These are phyloP conservation scores for Peronosclerospora sorghi DNA, from an alignment of 352 stramenopile species.

Conservation along the genomic window DNA sequence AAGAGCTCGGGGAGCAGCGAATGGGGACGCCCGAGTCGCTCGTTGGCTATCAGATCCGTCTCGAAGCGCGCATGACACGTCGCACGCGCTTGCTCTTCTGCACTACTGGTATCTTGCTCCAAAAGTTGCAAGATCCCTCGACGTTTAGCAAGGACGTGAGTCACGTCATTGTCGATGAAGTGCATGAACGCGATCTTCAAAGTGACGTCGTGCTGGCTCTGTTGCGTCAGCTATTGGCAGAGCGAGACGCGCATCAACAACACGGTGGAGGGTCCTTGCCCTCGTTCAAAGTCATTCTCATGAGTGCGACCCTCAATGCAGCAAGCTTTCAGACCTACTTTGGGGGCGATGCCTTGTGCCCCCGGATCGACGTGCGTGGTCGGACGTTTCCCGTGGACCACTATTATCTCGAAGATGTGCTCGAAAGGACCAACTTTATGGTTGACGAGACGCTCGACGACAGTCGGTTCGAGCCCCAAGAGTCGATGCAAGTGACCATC, in stretches of 20 bases:
- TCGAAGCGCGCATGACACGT: conserved; percentile 80
- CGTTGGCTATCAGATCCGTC: conserved; percentile 88
- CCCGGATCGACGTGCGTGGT: conserved; percentile 86
- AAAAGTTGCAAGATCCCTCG: conserved; percentile 78
- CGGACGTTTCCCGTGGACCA: conserved; percentile 94
- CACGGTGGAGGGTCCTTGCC: conserved; percentile 23
- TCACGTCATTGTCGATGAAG: conserved; percentile 97
- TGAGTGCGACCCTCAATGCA: conserved; percentile 95
- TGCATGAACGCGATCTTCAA: conserved; percentile 93
- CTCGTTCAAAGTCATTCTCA: conserved; percentile 91
- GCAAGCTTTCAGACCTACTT: conserved; percentile 94
- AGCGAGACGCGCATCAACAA: conserved; percentile 26
- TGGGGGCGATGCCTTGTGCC: conserved; percentile 63
- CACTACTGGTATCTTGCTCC: conserved; percentile 92
- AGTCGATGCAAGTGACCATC: conserved; percentile 49
- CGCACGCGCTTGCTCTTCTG: conserved; percentile 90
- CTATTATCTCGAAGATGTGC: conserved; percentile 91
- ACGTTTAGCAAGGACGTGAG: conserved; percentile 81
- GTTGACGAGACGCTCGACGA: conserved; percentile 46
- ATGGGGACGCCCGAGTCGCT: conserved; percentile 51
- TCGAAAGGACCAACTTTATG: conserved; percentile 79
- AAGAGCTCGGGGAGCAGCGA: conserved; percentile 83
- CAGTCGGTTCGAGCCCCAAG: no score
- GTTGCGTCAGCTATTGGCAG: conserved; percentile 71
- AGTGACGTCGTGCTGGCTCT: conserved; percentile 88